These are phyloP conservation scores for Aspergillaceae sp. DNA, from an alignment of 2,329 filamentous ascomycete genomes.

Conservation along the genomic window DNA sequence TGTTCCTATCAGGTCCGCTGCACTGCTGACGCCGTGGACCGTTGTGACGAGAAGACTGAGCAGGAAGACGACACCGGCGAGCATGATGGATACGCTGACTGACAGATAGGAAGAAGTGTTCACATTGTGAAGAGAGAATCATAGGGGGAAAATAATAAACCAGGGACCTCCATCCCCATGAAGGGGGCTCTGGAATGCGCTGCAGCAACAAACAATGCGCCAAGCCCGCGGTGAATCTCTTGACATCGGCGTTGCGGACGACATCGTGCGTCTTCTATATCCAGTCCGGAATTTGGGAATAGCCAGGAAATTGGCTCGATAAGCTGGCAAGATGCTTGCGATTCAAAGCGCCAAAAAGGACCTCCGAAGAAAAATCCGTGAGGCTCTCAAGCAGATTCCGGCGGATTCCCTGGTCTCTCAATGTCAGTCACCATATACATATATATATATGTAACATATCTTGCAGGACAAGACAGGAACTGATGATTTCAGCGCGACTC, in stretches of 20 bases:
- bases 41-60: conserved; percentile 27
- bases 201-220: background rate
- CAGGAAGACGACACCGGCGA: conserved; percentile 20
- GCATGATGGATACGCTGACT: conserved; percentile 11
- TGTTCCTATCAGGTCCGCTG: conserved; percentile 52
- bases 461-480: no score
- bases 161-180: background rate
- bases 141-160: conserved; percentile 4
- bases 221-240: background rate
- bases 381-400: conserved; percentile 52
- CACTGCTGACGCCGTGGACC: conserved; percentile 35
- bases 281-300: no score
- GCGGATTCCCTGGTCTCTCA: conserved; percentile 57
- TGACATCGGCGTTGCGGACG: no score
- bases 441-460: no score
- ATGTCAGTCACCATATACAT: conserved; percentile 45
- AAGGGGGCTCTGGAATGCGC: background rate
- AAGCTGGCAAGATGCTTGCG: no score
- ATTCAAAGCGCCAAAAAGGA: conserved; percentile 62
- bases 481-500: conserved; percentile 46
- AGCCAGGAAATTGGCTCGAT: no score
- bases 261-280: no score
- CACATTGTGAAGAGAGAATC: no score
- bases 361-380: conserved; percentile 62
- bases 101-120: no score